Conservation (phyloP, 2,329 filamentous ascomycete genomes). For the Aspergillus proliferans region DNA sequence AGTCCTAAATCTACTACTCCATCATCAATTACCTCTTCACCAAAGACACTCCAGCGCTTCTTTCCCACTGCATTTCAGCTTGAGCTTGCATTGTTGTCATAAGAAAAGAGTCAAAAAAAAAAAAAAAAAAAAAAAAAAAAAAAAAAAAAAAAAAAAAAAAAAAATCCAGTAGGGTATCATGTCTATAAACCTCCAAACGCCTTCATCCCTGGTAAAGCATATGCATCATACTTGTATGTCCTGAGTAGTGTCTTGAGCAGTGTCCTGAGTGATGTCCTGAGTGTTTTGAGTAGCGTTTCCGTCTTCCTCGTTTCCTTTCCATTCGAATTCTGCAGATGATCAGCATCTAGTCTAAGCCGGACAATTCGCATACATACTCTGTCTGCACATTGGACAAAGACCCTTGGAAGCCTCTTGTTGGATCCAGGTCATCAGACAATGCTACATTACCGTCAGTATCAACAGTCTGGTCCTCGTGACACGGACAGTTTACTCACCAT, state of each 20-base stretch:
- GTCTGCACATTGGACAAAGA: conserved; percentile 95
- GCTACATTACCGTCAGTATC: conserved; percentile 46
- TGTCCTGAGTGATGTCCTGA: too few relatives aligned
- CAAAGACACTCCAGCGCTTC: too few relatives aligned
- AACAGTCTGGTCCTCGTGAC: conserved; percentile 2
- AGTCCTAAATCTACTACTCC: too few relatives aligned
- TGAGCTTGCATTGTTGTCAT: not conserved
- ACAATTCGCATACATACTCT: conserved; percentile 54
- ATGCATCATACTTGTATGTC: not conserved
- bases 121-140: not conserved
- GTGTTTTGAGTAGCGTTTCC: conserved; percentile 6
- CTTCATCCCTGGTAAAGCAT: not conserved
- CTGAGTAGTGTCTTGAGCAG: too few relatives aligned
- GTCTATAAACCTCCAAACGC: conserved; percentile 3
- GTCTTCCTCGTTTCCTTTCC: conserved; percentile 40
- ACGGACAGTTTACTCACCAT: conserved; percentile 56
- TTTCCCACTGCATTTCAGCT: too few relatives aligned
- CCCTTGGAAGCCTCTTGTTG: conserved; percentile 89
- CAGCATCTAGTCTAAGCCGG: conserved; percentile 7
- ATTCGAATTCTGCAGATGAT: conserved; percentile 45
- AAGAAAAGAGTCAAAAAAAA: not conserved
- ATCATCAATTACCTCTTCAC: too few relatives aligned
- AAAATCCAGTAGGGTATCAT: conserved; percentile 12
- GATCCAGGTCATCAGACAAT: conserved; percentile 84
- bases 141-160: not conserved